These are phyloP conservation scores for Ensete glaucum DNA, from an alignment of 176 grass and related monocot species.

Conservation along the genomic window DNA sequence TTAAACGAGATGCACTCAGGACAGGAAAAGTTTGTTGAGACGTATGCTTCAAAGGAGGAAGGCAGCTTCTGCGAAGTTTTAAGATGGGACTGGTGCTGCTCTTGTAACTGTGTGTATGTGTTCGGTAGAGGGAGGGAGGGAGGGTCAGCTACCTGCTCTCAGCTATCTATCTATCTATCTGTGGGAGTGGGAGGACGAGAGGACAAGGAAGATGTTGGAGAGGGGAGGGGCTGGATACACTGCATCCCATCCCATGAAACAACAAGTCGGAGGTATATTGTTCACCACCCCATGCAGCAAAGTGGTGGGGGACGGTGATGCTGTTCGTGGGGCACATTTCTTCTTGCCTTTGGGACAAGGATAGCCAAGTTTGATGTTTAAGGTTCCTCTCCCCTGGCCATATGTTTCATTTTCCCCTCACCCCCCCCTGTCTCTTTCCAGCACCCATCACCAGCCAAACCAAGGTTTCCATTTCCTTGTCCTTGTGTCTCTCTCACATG, in stretches of 20 bases:
- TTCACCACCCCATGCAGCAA: slow-evolving; percentile 2
- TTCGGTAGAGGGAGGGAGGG: background rate
- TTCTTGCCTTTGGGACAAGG: background rate
- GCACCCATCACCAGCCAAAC: background rate
- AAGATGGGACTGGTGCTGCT: background rate
- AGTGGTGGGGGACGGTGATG: background rate
- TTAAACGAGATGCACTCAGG: too few relatives aligned
- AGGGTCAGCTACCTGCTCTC: background rate
- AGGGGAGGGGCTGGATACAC: background rate
- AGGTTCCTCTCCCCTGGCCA: slow-evolving; percentile 5
- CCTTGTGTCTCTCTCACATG: too few relatives aligned
- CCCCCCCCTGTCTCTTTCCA: background rate
- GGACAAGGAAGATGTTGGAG: background rate
- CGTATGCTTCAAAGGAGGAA: background rate
- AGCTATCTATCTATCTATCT: background rate
- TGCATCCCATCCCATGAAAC: background rate
- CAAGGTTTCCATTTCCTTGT: too few relatives aligned
- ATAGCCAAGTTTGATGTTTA: background rate
- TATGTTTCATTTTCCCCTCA: too few relatives aligned
- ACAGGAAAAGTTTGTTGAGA: too few relatives aligned
- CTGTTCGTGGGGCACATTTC: background rate
- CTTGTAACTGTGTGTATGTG: background rate
- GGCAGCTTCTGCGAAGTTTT: background rate
- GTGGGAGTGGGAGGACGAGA: background rate
- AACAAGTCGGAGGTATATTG: background rate